Evolutionary conservation across 164 flowering plant genomes (phyloP).

Genomic region (Tinospora cordifolia): DNA sequence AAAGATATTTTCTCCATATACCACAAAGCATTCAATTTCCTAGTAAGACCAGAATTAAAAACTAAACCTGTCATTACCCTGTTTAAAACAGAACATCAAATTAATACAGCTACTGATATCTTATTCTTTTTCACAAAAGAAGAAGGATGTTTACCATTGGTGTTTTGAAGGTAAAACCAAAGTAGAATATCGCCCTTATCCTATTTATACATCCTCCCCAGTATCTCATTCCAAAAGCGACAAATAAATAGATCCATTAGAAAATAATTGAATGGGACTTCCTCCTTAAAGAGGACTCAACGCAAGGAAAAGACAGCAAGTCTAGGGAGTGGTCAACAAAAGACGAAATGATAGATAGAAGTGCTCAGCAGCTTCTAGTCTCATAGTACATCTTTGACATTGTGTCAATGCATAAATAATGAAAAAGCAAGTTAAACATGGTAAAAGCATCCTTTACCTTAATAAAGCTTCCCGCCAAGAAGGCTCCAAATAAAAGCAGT

Average conservation of each 20-base stretch:
- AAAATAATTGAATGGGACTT: no score
- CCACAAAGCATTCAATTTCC: no score
- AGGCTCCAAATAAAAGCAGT: conserved; percentile 86
- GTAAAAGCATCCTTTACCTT: conserved; percentile 41
- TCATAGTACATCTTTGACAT: background rate
- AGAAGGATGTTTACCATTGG: no score
- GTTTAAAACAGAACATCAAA: no score
- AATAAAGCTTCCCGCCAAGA: conserved; percentile 81
- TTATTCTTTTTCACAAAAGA: no score
- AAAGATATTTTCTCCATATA: no score
- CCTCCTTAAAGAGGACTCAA: background rate
- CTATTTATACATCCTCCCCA: background rate
- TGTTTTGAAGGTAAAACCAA: no score
- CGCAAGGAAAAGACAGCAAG: background rate
- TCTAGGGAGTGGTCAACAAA: background rate
- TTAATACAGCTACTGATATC: no score
- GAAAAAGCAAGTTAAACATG: background rate
- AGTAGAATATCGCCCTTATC: background rate
- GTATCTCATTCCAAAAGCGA: background rate
- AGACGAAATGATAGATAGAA: background rate
- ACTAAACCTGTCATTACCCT: no score
- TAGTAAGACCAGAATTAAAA: no score
- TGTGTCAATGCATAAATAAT: background rate
- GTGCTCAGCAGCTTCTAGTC: background rate
- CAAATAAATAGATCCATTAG: no score